Base-by-base conservation (phyloP, 75 land plant species). In the Pinus taeda region DNA sequence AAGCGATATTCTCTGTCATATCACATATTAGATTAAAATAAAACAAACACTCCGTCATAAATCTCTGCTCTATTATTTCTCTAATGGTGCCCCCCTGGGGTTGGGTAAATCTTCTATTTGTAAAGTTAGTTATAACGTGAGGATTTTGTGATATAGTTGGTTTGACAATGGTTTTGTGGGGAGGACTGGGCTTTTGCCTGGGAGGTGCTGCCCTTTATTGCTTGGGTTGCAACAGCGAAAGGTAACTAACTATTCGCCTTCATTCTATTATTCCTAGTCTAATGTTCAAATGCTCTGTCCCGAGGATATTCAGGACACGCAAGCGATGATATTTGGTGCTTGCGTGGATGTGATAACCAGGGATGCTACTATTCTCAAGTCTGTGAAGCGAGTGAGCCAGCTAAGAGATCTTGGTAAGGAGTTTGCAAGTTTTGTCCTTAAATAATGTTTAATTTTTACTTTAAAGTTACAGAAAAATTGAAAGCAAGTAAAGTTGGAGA, bases 201-300 rank as follows among this genome's bases (percentile, higher is more conserved):
- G 82, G 98, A 60, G 99, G 94, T 21, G 96, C 94, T 21, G 98
- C 94, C 14, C 87, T 95, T 24, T 97, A 90, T 75, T 86, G 88
- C 53, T 76, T 95, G 24, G 91, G 95, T 18, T 84, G 91, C 66
- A 95, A 77, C 88, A 95, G 85, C 58, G 96, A 93, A 63, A 86
- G 93, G 98, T 93, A 57, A 58, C 42, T 60, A 15, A 18, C 21
- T 36, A 5, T 63, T 22, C 67, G 3, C 59, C 57, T 72, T 3
- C 63, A 30, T 42, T 49, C 17, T 59, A 67, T 60, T 58, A 22
- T 21, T 14, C 59, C 56, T 63, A 42, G 64, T 15, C 63, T 20
- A 20, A 78, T 75, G 8, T 20, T 76, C 57, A 12, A 21, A 22
- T 63, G 15, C 13, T 49, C n/a, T 64, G 15, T 45, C 76, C 42